Evolutionary conservation across 176 grass and related monocot species (phyloP), one percentile per base, ranked within the genome.

Genomic region (Triticum timopheevii): DNA sequence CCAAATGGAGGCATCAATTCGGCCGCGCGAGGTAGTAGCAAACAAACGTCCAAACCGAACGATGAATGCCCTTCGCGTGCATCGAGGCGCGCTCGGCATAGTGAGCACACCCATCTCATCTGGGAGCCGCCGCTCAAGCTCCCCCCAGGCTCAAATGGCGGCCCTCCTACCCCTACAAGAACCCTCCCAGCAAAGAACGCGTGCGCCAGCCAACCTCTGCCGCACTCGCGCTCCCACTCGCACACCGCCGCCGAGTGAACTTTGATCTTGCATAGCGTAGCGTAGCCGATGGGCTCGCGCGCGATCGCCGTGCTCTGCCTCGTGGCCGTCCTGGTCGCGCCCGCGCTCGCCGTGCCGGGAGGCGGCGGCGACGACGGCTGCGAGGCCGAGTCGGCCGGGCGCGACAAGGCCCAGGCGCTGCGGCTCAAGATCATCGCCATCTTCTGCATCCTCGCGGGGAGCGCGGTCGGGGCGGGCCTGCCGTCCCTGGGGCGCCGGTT

Each of bases 371-470:
- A 80, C 34, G 88, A 80, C 36, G 88, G 73, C 39, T 96, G 91
- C 75, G 80, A 83, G 3, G 58, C 25, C 12, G 69, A 76, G 9
- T n/a, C 42, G 13, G 85, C 80, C 30, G 82, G 82, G 23, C 79
- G 61, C 7, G 88, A 97, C 84, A 93, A 97, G 85, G 54, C 69
- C 27, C 6, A 54, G 71, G 87, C 90, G 12, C 87, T 83, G 61
- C 83, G 67, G 22, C 89, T 97, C 4, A 91, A 93, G 84, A 44
- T 97, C 19, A 63, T 80, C 0, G 94, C 92, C 56, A 82, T 97
- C 54, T 92, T 92, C 83, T 77, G 87, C 84, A 94, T 97, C 84
- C 83, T 97, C 4, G 65, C n/a, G 0, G 89, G 87, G 2, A 89
- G 94, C 86, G 69, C 84, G 70, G 25, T 33, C 2, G 94, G 92